Percentiles rank a stretch among this genome's conserved stretches.
These are phyloP conservation scores for Phanerochaete sordida DNA, from an alignment of 768 basidiomycete species.

Conservation along the genomic window DNA sequence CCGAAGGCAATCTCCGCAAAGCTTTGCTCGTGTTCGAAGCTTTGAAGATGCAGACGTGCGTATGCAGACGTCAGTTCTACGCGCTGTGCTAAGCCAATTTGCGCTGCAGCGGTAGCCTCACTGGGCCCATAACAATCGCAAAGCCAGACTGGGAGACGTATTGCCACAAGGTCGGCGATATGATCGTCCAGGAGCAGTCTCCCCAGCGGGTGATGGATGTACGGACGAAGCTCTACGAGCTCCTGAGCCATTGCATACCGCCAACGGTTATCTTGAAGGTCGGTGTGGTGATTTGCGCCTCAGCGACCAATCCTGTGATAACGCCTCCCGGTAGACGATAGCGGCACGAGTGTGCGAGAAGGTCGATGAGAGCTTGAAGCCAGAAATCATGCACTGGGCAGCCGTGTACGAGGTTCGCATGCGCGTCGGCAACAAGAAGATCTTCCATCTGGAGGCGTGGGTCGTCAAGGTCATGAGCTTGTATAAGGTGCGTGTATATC, in stretches of 20 bases:
- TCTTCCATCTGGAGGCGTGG: conserved; percentile 97
- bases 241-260: conserved; percentile 96
- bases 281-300: conserved; percentile 13
- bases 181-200: conserved; percentile 86
- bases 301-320: neutral
- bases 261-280: conserved; percentile 91
- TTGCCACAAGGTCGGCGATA: conserved; percentile 86
- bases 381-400: conserved; percentile 97
- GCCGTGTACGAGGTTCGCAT: conserved; percentile 97
- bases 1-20: conserved; percentile 89
- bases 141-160: conserved; percentile 99
- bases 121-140: conserved; percentile 77
- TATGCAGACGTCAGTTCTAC: conserved; percentile 6
- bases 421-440: conserved; percentile 90
- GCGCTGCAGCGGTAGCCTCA: conserved; percentile 65
- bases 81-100: neutral
- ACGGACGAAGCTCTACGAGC: conserved; percentile 88
- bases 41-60: conserved; percentile 93
- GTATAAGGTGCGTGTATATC: conserved; percentile 57
- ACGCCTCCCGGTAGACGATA: conserved; percentile 60
- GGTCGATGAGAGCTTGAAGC: conserved; percentile 87
- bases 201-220: conserved; percentile 91
- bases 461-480: conserved; percentile 94
- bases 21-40: conserved; percentile 94
- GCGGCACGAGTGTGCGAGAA: conserved; percentile 83